These are phyloP conservation scores for Sporothrix inflata DNA, from an alignment of 2,329 filamentous ascomycete genomes.

Conservation along the genomic window DNA sequence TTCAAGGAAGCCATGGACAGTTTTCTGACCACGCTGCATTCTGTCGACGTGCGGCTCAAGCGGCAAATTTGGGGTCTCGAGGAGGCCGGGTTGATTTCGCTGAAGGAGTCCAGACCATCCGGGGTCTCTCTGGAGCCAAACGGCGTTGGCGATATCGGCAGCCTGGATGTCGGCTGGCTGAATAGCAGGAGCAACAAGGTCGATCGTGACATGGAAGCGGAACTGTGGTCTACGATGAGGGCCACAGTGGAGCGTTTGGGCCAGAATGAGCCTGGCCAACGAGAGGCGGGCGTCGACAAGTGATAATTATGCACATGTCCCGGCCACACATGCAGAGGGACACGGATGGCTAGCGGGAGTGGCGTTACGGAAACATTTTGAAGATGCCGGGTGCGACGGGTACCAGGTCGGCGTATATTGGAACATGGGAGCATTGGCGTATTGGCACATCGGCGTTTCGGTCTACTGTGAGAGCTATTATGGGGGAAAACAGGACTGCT, in stretches of 20 bases:
- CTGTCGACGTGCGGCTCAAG: conserved; percentile 73
- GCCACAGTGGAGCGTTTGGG: conserved; percentile 53
- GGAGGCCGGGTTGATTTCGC: conserved; percentile 74
- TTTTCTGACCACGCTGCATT: conserved; percentile 74
- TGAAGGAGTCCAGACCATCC: conserved; percentile 40
- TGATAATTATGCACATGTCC: not conserved
- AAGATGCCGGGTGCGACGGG: not conserved
- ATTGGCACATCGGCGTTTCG: not conserved
- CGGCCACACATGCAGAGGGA: not conserved
- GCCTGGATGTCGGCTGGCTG: conserved; percentile 82
- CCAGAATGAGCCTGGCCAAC: not conserved
- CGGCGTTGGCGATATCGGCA: conserved; percentile 58
- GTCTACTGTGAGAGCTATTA: not conserved
- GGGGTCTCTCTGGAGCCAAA: conserved; percentile 54
- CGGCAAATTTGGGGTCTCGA: conserved; percentile 78
- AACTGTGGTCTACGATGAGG: conserved; percentile 70
- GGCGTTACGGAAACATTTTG: not conserved
- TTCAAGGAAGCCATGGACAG: conserved; percentile 64
- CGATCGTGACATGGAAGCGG: conserved; percentile 79
- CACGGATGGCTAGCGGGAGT: not conserved
- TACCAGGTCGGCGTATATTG: not conserved
- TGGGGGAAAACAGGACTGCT: not conserved
- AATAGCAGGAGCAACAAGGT: conserved; percentile 85
- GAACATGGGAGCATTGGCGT: not conserved
- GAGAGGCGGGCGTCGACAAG: not conserved